Conservation (phyloP, 371 early-diverging fungal genomes). For the Mucor saturninus region DNA sequence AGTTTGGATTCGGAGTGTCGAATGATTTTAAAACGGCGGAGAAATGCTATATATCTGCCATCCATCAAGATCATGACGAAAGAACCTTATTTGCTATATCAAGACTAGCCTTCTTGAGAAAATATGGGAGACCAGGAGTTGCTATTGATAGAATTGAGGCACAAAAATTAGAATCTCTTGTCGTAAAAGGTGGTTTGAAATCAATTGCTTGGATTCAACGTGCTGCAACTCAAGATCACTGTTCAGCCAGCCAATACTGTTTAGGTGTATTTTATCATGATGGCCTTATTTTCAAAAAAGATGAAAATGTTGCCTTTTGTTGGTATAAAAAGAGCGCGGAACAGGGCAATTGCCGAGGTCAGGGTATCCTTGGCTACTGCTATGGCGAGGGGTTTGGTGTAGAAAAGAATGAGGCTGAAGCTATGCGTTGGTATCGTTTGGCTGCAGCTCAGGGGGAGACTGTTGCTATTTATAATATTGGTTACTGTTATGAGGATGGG, state of each 20-base stretch:
- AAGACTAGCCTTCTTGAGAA: slow-evolving; percentile 75
- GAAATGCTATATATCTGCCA: slow-evolving; percentile 57
- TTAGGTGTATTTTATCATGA: slow-evolving; percentile 79
- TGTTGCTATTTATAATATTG: slow-evolving; percentile 84
- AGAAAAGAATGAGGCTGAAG: slow-evolving; percentile 66
- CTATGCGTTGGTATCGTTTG: slow-evolving; percentile 73
- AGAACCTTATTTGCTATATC: slow-evolving; percentile 59
- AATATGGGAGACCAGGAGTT: slow-evolving; percentile 79
- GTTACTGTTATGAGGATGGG: slow-evolving; percentile 85
- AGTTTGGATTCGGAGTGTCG: slow-evolving; percentile 77
- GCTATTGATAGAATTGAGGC: slow-evolving; percentile 75
- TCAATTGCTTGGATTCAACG: slow-evolving; percentile 56
- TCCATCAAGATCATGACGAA: slow-evolving; percentile 12
- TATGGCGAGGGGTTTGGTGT: slow-evolving; percentile 87
- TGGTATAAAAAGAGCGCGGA: slow-evolving; percentile 71
- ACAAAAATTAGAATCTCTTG: slow-evolving; percentile 59
- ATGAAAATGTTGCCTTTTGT: slow-evolving; percentile 61
- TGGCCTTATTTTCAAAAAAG: slow-evolving; percentile 66
- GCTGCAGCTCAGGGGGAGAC: slow-evolving; percentile 70
- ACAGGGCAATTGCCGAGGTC: slow-evolving; percentile 68
- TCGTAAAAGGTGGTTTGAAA: slow-evolving; percentile 25
- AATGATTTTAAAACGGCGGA: slow-evolving; percentile 66
- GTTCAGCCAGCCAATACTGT: slow-evolving; percentile 58
- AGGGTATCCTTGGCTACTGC: slow-evolving; percentile 73
- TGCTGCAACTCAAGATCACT: slow-evolving; percentile 55